Percentiles rank a stretch among this genome's conserved stretches.
These are phyloP conservation scores for Blastocystis sp. DNA, from an alignment of 352 stramenopile species.

Conservation along the genomic window DNA sequence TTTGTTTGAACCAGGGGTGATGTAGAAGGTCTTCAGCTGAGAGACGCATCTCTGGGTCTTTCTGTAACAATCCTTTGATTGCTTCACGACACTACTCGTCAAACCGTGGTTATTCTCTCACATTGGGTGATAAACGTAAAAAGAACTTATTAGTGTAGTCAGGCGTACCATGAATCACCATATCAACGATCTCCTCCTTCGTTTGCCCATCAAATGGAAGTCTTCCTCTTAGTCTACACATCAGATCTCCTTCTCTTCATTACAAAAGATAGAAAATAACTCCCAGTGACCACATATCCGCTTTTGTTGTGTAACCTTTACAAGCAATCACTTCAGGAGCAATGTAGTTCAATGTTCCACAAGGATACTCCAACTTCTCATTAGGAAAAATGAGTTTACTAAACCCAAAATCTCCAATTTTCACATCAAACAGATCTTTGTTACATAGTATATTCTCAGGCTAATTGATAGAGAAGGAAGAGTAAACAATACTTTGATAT, in stretches of 20 bases:
- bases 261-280: constrained; percentile 83
- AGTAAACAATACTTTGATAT: constrained; percentile 52
- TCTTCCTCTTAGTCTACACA: constrained; percentile 70
- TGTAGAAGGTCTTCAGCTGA: constrained; percentile 75
- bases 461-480: not conserved
- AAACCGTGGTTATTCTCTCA: constrained; percentile 17
- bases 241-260: not conserved
- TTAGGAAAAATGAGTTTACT: constrained; percentile 82
- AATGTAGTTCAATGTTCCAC: constrained; percentile 80
- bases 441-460: constrained; percentile 77
- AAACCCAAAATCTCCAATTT: constrained; percentile 82
- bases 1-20: constrained; percentile 74
- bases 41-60: constrained; percentile 71
- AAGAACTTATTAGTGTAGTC: constrained; percentile 70
- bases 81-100: constrained; percentile 33
- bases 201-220: constrained; percentile 81
- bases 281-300: constrained; percentile 83
- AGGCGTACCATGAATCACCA: constrained; percentile 78
- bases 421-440: constrained; percentile 67
- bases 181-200: constrained; percentile 83
- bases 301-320: constrained; percentile 78
- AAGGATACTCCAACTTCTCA: constrained; percentile 84
- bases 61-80: constrained; percentile 64
- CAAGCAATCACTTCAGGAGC: constrained; percentile 80
- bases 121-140: constrained; percentile 63